These are phyloP conservation scores for Ceratocystis cubensis DNA, from an alignment of 2,329 filamentous ascomycete species.

Conservation along the genomic window DNA sequence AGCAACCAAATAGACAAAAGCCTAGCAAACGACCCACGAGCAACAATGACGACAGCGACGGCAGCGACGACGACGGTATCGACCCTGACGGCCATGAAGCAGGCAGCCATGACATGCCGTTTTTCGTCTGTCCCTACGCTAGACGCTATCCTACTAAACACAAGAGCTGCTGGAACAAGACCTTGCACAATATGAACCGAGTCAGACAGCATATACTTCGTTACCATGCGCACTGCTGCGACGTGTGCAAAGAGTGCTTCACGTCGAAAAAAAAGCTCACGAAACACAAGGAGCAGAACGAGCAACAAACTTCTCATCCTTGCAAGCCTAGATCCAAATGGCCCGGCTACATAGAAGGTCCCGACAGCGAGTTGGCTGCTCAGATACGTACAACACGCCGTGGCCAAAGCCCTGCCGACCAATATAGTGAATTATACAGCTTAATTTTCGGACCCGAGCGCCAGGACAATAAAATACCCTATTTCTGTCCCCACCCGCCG, in stretches of 20 bases:
- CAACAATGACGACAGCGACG: neutral
- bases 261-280: neutral
- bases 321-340: too few relatives aligned
- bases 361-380: too few relatives aligned
- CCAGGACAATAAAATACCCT: too few relatives aligned
- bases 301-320: too few relatives aligned
- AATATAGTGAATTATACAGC: too few relatives aligned
- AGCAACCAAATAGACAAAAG: neutral
- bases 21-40: neutral
- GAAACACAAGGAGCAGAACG: too few relatives aligned
- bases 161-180: neutral
- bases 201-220: conserved; percentile 8
- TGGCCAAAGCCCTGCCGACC: too few relatives aligned
- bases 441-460: too few relatives aligned
- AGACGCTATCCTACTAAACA: too few relatives aligned
- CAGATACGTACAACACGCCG: too few relatives aligned
- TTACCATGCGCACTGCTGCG: neutral
- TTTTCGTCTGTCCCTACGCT: neutral
- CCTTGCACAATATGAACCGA: neutral
- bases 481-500: too few relatives aligned
- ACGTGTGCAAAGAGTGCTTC: neutral
- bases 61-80: neutral
- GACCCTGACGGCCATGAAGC: neutral
- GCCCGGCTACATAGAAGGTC: too few relatives aligned
- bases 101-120: neutral